These are phyloP conservation scores for Orobanche coerulescens DNA, from an alignment of 257 asterid species.

Conservation along the genomic window DNA sequence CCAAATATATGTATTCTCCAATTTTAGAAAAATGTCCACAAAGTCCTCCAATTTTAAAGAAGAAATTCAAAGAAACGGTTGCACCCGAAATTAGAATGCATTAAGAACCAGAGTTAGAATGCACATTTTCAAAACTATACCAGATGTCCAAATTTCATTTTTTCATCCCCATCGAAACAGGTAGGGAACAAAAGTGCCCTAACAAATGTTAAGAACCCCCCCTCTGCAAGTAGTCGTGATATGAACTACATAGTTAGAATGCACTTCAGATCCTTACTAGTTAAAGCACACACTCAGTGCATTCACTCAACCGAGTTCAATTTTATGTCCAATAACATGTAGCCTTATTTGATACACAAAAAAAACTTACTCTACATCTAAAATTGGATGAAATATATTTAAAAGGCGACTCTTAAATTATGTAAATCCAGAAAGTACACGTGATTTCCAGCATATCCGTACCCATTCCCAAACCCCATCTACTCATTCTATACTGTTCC, in stretches of 20 bases:
- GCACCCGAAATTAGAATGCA: background rate
- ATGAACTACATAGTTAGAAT: no score
- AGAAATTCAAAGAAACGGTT: background rate
- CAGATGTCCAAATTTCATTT: background rate
- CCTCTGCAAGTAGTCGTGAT: no score
- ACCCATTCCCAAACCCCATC: no score
- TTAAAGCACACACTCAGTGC: no score
- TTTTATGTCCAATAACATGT: conserved; percentile 1
- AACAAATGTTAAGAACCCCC: no score
- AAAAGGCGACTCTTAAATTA: background rate
- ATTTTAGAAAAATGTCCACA: no score
- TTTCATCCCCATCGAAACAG: no score
- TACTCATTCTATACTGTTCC: no score
- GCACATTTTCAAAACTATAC: background rate
- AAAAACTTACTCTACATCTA: background rate
- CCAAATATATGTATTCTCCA: background rate
- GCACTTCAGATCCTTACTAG: no score
- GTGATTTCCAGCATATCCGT: background rate
- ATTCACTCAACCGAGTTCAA: no score
- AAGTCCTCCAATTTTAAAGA: background rate
- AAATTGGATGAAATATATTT: background rate
- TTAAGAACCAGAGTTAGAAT: background rate
- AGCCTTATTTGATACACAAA: conserved; percentile 1
- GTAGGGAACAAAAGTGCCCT: no score
- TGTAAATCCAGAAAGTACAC: background rate